These are phyloP conservation scores for Pinus taeda DNA, from an alignment of 75 land plant species.

Conservation along the genomic window DNA sequence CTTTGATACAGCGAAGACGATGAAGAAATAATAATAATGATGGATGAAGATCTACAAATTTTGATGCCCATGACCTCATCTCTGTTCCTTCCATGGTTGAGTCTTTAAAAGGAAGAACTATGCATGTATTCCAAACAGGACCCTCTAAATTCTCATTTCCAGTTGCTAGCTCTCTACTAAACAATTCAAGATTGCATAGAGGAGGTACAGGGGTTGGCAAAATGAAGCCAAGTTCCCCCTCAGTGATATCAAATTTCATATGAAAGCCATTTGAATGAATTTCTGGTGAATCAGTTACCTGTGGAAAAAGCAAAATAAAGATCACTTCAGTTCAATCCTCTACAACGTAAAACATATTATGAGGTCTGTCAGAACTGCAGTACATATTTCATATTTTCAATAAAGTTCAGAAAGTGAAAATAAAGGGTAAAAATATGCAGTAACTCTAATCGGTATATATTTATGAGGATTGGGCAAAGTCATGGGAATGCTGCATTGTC, in stretches of 20 bases:
- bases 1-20: conserved; percentile 63
- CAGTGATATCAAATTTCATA: conserved; percentile 88
- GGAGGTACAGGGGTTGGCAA: conserved; percentile 68
- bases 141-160: conserved; percentile 20
- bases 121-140: conserved; percentile 74
- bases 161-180: conserved; percentile 18
- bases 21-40: conserved; percentile 86
- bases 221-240: conserved; percentile 90
- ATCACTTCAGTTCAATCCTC: neutral
- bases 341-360: neutral
- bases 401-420: neutral
- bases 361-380: neutral
- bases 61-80: conserved; percentile 45
- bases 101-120: conserved; percentile 78
- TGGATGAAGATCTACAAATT: conserved; percentile 89
- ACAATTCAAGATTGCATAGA: conserved; percentile 30
- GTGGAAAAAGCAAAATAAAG: conserved; percentile 9
- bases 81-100: conserved; percentile 33
- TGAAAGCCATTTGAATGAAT: conserved; percentile 99
- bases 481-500: neutral
- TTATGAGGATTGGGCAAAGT: neutral
- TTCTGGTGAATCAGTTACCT: conserved; percentile 93
- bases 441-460: neutral
- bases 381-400: neutral
- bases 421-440: neutral